Evolutionary conservation across 345 rosid species (phyloP).

Genomic region (Moricandia arvensis): DNA sequence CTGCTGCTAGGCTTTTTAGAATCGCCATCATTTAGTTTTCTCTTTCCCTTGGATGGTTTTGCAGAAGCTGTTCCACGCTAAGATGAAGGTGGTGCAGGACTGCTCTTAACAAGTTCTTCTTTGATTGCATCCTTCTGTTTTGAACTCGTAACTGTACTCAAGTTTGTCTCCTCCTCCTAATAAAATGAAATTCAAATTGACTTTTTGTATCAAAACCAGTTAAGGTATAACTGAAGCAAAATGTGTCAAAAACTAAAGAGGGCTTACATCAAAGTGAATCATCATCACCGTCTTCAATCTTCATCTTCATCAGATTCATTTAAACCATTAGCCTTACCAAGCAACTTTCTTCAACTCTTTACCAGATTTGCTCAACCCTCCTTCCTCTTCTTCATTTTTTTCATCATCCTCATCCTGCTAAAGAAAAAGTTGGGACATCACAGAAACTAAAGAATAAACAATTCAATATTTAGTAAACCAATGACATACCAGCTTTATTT

Average conservation of each 20-base stretch:
- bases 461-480: neutral
- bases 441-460: no score
- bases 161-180: constrained; percentile 58
- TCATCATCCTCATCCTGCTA: constrained; percentile 88
- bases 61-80: constrained; percentile 70
- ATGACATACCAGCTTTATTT: constrained; percentile 75
- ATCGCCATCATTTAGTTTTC: constrained; percentile 73
- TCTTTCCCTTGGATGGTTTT: constrained; percentile 82
- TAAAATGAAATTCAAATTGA: neutral
- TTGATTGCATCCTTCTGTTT: constrained; percentile 67
- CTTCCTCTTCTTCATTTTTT: constrained; percentile 88
- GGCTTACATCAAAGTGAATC: constrained; percentile 71
- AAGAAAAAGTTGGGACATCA: neutral
- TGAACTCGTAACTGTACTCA: constrained; percentile 53
- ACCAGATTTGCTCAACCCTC: constrained; percentile 91
- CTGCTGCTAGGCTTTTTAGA: constrained; percentile 54
- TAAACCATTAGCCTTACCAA: constrained; percentile 66
- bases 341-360: constrained; percentile 91
- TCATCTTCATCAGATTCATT: constrained; percentile 80
- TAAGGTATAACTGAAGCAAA: neutral
- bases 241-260: neutral
- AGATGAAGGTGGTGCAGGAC: constrained; percentile 61
- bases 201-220: neutral
- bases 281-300: constrained; percentile 84
- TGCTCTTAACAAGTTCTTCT: constrained; percentile 77